Base-by-base conservation (phyloP, 352 stramenopile species). In the Peronospora destructor region DNA sequence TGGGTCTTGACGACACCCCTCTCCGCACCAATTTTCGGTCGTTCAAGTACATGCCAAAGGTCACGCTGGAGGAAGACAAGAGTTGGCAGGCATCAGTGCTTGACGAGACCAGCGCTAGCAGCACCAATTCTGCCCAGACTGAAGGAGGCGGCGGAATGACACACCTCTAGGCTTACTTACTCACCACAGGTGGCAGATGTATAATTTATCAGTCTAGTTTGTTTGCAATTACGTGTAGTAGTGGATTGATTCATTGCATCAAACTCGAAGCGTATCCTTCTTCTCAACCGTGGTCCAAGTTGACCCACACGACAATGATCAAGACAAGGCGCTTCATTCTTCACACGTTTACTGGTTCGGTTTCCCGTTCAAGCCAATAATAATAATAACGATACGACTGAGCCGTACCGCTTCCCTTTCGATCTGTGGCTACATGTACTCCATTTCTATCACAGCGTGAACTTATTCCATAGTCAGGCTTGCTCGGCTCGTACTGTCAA, bases 21-120 rank as follows among this genome's bases (percentile, higher is more conserved):
- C 58, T 86, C 10, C 76, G 72, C 23, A 73, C 73, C 42, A 81
- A 76, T 55, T 90, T 70, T 48, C 53, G 64, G 0, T 49, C 59
- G 5, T 90, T 90, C 55, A 56, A 66, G 48, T 90, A 87, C 34
- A 53, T 50, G 9, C 63, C 61, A 4, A 83, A 73, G 51, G 50
- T 43, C 1, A 56, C 55, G 7, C 45, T 84, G 12, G 29, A 50
- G 23, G 35, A 56, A 45, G 55, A 66, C 26, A 13, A 6, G 34
- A 61, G 42, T 40, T 59, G 34, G 35, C 23, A 19, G 28, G 19
- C 39, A n/a, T 19, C 13, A 32, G 32, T 19, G 23, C n/a, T 14
- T 26, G 44, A 52, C 21, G 17, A 45, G n/a, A 19, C 12, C 3
- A 17, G n/a, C 14, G 11, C 25, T 30, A 43, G 33, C 19, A 35